Conservation (phyloP, 176 grass and related monocot genomes). For the Olyra latifolia region DNA sequence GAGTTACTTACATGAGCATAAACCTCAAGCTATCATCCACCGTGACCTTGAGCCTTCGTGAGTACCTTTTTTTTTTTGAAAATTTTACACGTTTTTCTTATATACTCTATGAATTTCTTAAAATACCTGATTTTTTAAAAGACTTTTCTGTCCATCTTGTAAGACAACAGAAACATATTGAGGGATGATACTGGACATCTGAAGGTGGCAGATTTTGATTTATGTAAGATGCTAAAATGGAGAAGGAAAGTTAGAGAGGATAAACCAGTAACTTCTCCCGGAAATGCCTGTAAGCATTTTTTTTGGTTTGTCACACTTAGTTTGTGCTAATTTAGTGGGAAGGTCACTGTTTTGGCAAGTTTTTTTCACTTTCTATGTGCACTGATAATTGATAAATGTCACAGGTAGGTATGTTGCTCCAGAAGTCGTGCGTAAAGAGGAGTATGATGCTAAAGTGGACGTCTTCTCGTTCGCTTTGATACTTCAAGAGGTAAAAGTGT, state of each 20-base stretch:
- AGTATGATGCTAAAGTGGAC: conserved; percentile 93
- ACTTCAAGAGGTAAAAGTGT: conserved; percentile 73
- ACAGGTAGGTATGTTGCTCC: conserved; percentile 95
- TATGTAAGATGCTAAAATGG: conserved; percentile 89
- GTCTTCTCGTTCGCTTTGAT: conserved; percentile 97
- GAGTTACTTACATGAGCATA: conserved; percentile 95
- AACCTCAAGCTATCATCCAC: conserved; percentile 91
- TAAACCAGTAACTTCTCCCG: conserved; percentile 56
- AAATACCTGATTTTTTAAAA: conserved; percentile 42
- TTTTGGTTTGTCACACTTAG: background rate
- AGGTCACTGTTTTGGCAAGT: background rate
- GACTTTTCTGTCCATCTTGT: conserved; percentile 36
- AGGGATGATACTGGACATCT: conserved; percentile 93
- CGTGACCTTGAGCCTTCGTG: conserved; percentile 97
- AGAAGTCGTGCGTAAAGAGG: conserved; percentile 81
- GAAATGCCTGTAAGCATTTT: conserved; percentile 66
- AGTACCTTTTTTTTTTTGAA: conserved; percentile 48
- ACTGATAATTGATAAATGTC: conserved; percentile 27
- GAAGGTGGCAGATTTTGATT: conserved; percentile 95
- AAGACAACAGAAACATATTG: conserved; percentile 90
- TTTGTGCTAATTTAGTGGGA: background rate
- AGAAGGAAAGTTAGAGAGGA: conserved; percentile 81
- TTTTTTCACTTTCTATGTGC: background rate
- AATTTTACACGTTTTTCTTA: background rate
- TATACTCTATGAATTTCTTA: conserved; percentile 9